These are phyloP conservation scores for Trametes villosa DNA, from an alignment of 768 basidiomycete species.

Conservation along the genomic window DNA sequence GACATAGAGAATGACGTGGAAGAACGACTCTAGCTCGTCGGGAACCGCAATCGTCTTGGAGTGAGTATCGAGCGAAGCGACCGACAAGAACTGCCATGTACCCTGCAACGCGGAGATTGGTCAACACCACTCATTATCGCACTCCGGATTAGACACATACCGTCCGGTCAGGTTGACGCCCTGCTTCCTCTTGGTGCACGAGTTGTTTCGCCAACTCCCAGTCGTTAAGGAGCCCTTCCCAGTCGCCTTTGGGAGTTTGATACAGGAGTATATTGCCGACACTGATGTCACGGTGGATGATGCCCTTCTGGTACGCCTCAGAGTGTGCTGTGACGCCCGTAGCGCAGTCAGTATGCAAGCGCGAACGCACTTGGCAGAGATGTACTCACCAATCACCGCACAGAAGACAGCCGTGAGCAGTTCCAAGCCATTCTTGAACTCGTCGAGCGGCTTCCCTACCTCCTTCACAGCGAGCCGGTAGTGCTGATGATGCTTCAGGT, in stretches of 20 bases:
- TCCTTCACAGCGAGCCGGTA: conserved; percentile 6
- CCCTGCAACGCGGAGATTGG: too few species aligned
- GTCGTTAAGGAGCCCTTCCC: conserved; percentile 1
- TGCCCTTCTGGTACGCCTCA: background rate
- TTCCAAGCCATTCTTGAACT: background rate
- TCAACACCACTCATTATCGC: too few species aligned
- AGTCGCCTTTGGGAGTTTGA: background rate
- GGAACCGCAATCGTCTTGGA: background rate
- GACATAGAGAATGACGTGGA: conserved; percentile 4
- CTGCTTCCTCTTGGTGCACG: background rate
- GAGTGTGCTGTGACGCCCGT: too few species aligned
- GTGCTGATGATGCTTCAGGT: background rate
- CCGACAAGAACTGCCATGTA: conserved; percentile 18
- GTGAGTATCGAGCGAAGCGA: background rate
- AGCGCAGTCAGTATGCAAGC: too few species aligned
- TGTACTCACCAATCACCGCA: background rate
- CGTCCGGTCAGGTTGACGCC: background rate
- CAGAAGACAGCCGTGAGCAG: background rate
- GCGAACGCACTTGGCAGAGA: background rate
- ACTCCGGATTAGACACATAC: background rate
- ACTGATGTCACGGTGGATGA: conserved; percentile 8
- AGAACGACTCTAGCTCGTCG: conserved; percentile 15
- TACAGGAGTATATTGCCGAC: conserved; percentile 1
- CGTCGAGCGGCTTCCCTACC: background rate
- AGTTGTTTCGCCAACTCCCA: conserved; percentile 4